Conservation (phyloP, 345 rosid genomes). For the Nasturtium officinale region DNA sequence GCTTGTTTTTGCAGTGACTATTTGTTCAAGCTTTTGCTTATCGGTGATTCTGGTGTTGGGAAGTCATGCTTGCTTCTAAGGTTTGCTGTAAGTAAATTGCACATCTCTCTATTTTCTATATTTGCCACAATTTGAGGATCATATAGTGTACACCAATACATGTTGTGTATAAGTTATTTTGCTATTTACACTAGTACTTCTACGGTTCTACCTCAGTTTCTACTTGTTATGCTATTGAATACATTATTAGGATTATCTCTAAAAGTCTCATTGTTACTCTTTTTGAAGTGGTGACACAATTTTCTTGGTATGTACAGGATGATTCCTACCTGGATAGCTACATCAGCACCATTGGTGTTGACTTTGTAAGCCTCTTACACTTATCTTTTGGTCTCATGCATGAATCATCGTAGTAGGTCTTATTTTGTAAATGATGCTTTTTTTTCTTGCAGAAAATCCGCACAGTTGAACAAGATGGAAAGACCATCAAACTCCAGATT, state of each 20-base stretch:
- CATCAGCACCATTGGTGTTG: slow-evolving; percentile 92
- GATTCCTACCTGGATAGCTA: slow-evolving; percentile 94
- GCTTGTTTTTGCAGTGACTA: slow-evolving; percentile 43
- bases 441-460: slow-evolving; percentile 83
- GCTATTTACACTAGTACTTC: too few relatives aligned
- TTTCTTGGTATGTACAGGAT: slow-evolving; percentile 53
- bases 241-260: not conserved
- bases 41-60: slow-evolving; percentile 55
- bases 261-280: not conserved
- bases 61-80: slow-evolving; percentile 52
- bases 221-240: not conserved
- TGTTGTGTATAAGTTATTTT: not conserved
- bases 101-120: not conserved
- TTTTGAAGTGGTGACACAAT: not conserved
- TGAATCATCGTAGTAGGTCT: not conserved
- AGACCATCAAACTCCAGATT: slow-evolving; percentile 56
- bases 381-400: not conserved
- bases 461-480: slow-evolving; percentile 91
- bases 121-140: not conserved
- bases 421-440: slow-evolving; percentile 14
- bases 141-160: not conserved
- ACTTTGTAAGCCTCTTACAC: slow-evolving; percentile 63
- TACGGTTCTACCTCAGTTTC: slow-evolving; percentile 13
- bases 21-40: slow-evolving; percentile 50
- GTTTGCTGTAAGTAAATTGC: slow-evolving; percentile 49